Evolutionary conservation across 257 asterid genomes (phyloP).

Genomic region (Solanum medicagineum): DNA sequence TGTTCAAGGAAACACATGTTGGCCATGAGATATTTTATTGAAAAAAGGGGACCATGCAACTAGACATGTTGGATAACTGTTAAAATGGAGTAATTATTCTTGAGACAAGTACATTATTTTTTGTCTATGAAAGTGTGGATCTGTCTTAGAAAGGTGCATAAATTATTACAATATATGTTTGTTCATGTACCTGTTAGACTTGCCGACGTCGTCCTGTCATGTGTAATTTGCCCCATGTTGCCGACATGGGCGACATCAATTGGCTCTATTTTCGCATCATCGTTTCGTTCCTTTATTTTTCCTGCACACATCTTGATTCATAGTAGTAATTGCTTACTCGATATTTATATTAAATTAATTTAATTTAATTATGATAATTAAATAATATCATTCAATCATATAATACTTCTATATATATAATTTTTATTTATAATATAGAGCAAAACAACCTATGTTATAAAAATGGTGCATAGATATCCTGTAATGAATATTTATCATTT

Average conservation of each 20-base stretch:
- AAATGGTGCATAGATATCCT: too few species aligned
- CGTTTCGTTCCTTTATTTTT: not conserved
- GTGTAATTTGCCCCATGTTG: not conserved
- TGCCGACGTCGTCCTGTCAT: not conserved
- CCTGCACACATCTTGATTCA: not conserved
- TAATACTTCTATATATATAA: too few species aligned
- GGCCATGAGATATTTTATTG: not conserved
- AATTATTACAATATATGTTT: not conserved
- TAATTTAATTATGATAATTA: too few species aligned
- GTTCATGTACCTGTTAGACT: not conserved
- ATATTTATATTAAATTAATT: not conserved
- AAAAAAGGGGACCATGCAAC: not conserved
- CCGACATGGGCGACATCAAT: not conserved
- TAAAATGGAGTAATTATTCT: not conserved
- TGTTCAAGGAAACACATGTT: not conserved
- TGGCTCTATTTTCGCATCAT: too few species aligned
- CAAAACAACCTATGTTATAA: too few species aligned
- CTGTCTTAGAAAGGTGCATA: not conserved
- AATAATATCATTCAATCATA: too few species aligned
- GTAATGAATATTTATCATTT: too few species aligned
- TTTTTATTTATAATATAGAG: too few species aligned
- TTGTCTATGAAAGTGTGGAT: not conserved
- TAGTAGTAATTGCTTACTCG: too few species aligned
- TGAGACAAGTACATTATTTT: not conserved
- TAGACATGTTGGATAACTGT: not conserved